A percentile compares a stretch with the other conserved stretches of the same genome.
Conservation (phyloP, 805 yeast genomes). For the Cyberlindnera bimundalis region DNA sequence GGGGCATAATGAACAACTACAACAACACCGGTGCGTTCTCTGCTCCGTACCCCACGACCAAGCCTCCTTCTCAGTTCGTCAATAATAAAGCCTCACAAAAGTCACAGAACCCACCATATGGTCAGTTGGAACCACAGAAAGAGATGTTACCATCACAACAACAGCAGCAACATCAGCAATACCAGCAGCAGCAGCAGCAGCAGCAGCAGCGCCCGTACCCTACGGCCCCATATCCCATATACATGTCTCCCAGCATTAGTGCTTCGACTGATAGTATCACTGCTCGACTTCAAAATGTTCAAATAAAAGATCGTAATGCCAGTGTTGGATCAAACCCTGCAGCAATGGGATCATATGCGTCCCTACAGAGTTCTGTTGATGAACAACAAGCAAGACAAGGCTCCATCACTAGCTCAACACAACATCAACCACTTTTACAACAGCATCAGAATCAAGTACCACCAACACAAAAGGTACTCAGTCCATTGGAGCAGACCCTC, state of each 20-base stretch:
- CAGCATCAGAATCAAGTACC: not conserved
- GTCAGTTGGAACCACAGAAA: too few species aligned
- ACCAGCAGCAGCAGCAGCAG: too few species aligned
- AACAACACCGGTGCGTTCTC: not conserved
- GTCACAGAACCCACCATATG: not conserved
- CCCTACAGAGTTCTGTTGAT: constrained; percentile 11
- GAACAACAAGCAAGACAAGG: constrained; percentile 4
- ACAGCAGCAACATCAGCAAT: too few species aligned
- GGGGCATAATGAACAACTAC: not conserved
- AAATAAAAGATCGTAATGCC: constrained; percentile 3
- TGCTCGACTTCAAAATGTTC: constrained; percentile 4
- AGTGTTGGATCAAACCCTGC: constrained; percentile 2
- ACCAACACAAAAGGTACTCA: constrained; percentile 1
- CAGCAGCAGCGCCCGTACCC: constrained; percentile 7
- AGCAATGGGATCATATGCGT: constrained; percentile 7
- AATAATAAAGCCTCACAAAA: not conserved
- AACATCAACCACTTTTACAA: not conserved
- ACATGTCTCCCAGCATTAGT: constrained; percentile 1
- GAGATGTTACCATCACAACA: too few species aligned
- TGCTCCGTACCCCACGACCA: constrained; percentile 9
- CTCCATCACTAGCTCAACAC: not conserved
- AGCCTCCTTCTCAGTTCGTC: constrained; percentile 6
- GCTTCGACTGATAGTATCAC: constrained; percentile 14
- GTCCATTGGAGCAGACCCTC: constrained; percentile 10
- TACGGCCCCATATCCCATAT: constrained; percentile 7